Conservation (phyloP, 2,329 filamentous ascomycete species). For the Chaetomiaceae sp. region DNA sequence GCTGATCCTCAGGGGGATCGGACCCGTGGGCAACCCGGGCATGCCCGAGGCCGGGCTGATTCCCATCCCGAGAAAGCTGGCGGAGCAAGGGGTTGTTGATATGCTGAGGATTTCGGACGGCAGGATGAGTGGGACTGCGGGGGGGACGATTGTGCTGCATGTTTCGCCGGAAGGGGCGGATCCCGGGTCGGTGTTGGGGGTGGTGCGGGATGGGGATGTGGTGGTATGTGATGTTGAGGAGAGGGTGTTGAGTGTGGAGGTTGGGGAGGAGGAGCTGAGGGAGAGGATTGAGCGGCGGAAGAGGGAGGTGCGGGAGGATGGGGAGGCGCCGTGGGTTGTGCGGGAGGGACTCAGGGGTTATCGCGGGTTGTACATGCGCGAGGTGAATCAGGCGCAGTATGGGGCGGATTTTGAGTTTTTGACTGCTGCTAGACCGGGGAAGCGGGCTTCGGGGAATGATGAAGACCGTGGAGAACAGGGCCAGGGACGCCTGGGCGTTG, state of each 20-base stretch:
- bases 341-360: slow-evolving; percentile 45
- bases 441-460: too few species aligned
- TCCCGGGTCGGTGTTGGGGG: slow-evolving; percentile 70
- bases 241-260: slow-evolving; percentile 53
- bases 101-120: slow-evolving; percentile 85
- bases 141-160: slow-evolving; percentile 87
- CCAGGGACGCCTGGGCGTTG: too few species aligned
- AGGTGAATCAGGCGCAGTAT: slow-evolving; percentile 55
- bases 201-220: slow-evolving; percentile 71
- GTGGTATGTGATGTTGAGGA: slow-evolving; percentile 74
- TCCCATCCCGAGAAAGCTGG: slow-evolving; percentile 69
- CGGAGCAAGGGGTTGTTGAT: slow-evolving; percentile 69
- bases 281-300: slow-evolving; percentile 47
- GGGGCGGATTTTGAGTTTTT: slow-evolving; percentile 61
- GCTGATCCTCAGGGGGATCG: slow-evolving; percentile 81
- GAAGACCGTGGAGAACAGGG: too few species aligned
- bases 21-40: slow-evolving; percentile 82
- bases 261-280: slow-evolving; percentile 66
- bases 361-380: slow-evolving; percentile 53
- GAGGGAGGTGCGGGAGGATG: slow-evolving; percentile 27
- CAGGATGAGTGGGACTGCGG: slow-evolving; percentile 77
- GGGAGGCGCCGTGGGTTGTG: slow-evolving; percentile 12
- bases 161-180: slow-evolving; percentile 78
- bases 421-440: too few species aligned
- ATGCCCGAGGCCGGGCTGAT: slow-evolving; percentile 79